Conservation (phyloP, 257 asterid genomes). For the Lycium barbarum region DNA sequence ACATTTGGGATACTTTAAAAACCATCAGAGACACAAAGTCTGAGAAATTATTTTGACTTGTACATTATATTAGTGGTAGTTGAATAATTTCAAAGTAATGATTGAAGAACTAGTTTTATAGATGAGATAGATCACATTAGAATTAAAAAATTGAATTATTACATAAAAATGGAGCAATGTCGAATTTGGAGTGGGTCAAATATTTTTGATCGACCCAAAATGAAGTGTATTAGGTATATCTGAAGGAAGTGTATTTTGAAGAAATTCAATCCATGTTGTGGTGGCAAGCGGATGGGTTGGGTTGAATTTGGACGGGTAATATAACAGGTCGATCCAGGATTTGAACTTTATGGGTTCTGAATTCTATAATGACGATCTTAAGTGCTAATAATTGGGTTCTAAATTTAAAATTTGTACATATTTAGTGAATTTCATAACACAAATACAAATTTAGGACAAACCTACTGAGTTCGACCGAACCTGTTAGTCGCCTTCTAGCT, state of each 20-base stretch:
- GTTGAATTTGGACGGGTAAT: neutral
- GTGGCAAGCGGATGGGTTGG: neutral
- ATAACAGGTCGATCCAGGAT: neutral
- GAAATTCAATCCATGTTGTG: conserved; percentile 16
- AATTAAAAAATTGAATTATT: neutral
- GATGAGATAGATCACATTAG: neutral
- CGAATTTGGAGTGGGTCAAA: neutral
- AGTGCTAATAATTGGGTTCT: neutral
- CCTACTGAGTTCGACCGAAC: neutral
- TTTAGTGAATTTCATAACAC: neutral
- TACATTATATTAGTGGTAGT: neutral
- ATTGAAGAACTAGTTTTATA: neutral
- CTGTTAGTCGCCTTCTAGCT: neutral
- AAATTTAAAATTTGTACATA: neutral
- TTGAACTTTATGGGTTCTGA: neutral
- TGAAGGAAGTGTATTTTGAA: neutral
- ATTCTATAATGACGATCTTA: neutral
- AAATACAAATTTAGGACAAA: conserved; percentile 2
- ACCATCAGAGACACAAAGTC: neutral
- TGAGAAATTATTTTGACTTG: neutral
- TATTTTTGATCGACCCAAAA: neutral
- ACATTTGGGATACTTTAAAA: neutral
- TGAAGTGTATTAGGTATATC: neutral
- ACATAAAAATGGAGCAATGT: neutral
- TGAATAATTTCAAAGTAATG: neutral